Base-by-base conservation (phyloP, 2,329 filamentous ascomycete genomes). In the Basipetospora sp. region DNA sequence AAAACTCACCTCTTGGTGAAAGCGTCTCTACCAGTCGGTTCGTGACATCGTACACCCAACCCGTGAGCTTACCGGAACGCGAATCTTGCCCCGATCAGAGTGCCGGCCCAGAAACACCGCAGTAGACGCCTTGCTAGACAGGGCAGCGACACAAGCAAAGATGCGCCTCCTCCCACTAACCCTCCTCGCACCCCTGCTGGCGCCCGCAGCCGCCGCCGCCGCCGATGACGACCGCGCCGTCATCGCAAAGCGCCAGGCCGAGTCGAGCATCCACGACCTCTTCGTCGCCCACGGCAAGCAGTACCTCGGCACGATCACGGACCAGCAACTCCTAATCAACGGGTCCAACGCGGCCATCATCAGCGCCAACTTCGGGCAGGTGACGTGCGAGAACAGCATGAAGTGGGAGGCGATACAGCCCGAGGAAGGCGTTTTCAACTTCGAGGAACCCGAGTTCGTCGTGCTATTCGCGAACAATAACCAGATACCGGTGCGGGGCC, bases 381-480 rank as follows among this genome's bases (percentile, higher is more conserved):
- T 81, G 15, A 79, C 76, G 0, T 66, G 69, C 2, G 77, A 81
- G 60, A 80, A 82, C 62, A 72, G 64, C 50, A 76, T 79, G 68
- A 80, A 81, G 56, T 81, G 76, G 76, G 71, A 78, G 45, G 57
- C 67, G 20, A 62, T 62, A n/a, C 60, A 78, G 53, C 50, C 50
- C 14, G 50, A 51, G 19, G 57, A 60, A 41, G 65, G 64, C 42
- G 50, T 46, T 2, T 81, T 75, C 63, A 72, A 59, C 44, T 77
- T 74, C 47, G 52, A 47, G n/a, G 56, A 56, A 13, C 64, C 71
- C 10, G 76, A 80, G 52, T 63, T 65, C 49, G 62, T 77, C 5
- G 71, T 78, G 42, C 54, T 71, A 52, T 79, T 63, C 54, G 75
- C 74, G 5, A 49, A 50, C 2, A 45, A 52, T 34, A 75, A 79